Conservation (phyloP, 441 rosid species). For the Metrosideros polymorpha region DNA sequence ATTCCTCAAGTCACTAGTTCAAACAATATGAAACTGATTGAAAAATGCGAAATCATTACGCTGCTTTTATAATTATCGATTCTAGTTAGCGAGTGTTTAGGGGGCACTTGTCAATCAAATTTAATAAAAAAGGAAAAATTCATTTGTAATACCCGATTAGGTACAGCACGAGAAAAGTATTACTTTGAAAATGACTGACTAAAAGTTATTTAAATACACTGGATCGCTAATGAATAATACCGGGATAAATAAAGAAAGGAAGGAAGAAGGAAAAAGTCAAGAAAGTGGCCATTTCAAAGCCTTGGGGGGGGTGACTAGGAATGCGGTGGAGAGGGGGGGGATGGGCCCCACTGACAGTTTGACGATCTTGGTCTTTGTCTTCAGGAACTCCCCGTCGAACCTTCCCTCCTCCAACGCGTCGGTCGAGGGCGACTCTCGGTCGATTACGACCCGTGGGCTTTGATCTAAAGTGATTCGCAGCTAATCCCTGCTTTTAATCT, state of each 20-base stretch:
- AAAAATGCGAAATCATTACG: accelerated
- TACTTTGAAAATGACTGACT: background rate
- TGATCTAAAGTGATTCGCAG: too few species aligned
- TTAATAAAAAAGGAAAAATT: background rate
- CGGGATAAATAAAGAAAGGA: background rate
- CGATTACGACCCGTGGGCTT: background rate
- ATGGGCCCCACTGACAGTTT: background rate
- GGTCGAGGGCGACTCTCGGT: background rate
- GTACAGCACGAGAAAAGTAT: background rate
- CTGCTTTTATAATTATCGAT: background rate
- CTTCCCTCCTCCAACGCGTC: background rate
- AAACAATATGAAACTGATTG: background rate
- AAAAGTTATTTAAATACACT: accelerated
- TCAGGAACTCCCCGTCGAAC: background rate
- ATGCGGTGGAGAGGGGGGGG: accelerated
- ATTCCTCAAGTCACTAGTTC: background rate
- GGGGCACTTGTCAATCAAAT: background rate
- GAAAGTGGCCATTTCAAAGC: background rate
- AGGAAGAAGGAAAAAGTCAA: background rate
- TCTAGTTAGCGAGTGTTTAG: accelerated
- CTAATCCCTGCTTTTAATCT: too few species aligned
- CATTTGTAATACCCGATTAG: background rate
- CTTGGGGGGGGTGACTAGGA: background rate
- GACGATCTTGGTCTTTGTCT: background rate
- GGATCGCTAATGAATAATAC: background rate